Evolutionary conservation across 108 stramenopile species (phyloP).

Genomic region (Cyclotella distinguenda): DNA sequence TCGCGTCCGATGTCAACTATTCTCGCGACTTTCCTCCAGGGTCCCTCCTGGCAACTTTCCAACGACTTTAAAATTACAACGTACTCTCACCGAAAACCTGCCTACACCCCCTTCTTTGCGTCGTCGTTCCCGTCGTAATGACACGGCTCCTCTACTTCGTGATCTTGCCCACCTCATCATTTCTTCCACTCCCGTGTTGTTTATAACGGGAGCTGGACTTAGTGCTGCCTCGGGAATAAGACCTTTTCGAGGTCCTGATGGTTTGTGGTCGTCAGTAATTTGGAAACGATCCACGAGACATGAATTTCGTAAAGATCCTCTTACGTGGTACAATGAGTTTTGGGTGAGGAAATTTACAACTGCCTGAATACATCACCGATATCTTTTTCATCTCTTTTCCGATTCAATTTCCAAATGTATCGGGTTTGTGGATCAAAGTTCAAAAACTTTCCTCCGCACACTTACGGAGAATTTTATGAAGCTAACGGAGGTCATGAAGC

Average conservation of each 20-base stretch:
- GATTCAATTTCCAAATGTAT: not conserved
- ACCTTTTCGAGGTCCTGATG: constrained; percentile 79
- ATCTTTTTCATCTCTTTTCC: not conserved
- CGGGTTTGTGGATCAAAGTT: no score
- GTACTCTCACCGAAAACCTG: not conserved
- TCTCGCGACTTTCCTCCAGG: no score
- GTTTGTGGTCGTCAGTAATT: constrained; percentile 69
- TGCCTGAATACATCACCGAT: no score
- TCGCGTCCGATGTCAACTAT: no score
- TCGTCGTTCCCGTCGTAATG: constrained; percentile 51
- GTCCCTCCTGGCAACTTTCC: no score
- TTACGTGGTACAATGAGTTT: constrained; percentile 84
- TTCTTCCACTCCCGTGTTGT: constrained; percentile 52
- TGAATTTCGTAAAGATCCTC: constrained; percentile 68
- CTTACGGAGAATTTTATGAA: constrained; percentile 18
- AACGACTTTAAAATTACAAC: no score
- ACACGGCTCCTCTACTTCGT: constrained; percentile 19
- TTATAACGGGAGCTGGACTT: constrained; percentile 88
- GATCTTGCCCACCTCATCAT: constrained; percentile 51
- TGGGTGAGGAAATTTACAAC: no score
- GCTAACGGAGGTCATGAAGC: constrained; percentile 84
- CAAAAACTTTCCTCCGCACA: constrained; percentile 45
- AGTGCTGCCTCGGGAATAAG: constrained; percentile 86
- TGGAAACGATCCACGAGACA: constrained; percentile 71
- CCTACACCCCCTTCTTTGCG: constrained; percentile 8